Evolutionary conservation across 345 rosid genomes (phyloP).

Genomic region (Pistacia vera): DNA sequence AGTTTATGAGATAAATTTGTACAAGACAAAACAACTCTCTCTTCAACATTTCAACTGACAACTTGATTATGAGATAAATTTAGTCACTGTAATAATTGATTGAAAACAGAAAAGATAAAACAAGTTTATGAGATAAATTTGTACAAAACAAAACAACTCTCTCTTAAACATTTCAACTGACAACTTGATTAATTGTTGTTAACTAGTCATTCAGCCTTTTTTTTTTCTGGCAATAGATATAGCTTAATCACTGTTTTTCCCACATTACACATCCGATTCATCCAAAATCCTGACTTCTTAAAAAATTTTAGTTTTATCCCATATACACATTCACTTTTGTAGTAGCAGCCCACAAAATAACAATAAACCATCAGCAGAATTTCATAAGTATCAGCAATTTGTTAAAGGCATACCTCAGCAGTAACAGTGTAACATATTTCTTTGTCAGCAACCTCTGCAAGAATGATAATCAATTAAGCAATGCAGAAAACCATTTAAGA

Average conservation of each 20-base stretch:
- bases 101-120: neutral
- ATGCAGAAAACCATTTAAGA: constrained; percentile 3
- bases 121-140: neutral
- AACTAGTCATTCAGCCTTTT: neutral
- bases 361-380: neutral
- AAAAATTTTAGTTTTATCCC: neutral
- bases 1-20: neutral
- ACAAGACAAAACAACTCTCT: neutral
- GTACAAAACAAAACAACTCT: neutral
- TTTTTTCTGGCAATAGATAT: no score
- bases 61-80: no score
- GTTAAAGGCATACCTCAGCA: constrained; percentile 39
- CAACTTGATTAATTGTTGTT: neutral
- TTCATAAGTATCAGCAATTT: neutral
- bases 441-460: constrained; percentile 39
- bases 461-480: neutral
- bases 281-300: neutral
- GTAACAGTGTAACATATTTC: constrained; percentile 40
- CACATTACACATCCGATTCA: neutral
- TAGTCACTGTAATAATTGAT: no score
- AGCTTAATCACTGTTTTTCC: neutral
- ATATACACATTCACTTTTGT: neutral
- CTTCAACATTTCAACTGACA: no score
- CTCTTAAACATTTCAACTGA: no score
- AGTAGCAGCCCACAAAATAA: neutral